These are phyloP conservation scores for Cladosporium phlei DNA, from an alignment of 2,329 filamentous ascomycete genomes.

Conservation along the genomic window DNA sequence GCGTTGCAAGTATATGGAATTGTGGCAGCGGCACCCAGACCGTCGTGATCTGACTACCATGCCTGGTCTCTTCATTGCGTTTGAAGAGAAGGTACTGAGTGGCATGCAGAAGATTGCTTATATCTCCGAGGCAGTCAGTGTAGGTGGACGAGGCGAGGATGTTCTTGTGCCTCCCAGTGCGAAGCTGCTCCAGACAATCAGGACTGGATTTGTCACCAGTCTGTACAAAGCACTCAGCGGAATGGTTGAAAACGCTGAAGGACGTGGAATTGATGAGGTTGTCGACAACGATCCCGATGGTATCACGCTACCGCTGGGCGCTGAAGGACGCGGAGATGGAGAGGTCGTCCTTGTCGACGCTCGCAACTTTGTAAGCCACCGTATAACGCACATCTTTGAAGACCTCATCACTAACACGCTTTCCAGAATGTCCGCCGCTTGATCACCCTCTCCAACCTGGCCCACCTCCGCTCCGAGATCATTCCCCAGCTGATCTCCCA, in stretches of 20 bases:
- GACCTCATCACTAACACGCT: not conserved
- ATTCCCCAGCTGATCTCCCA: slow-evolving; percentile 85
- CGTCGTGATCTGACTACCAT: slow-evolving; percentile 84
- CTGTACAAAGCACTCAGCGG: slow-evolving; percentile 91
- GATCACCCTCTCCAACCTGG: slow-evolving; percentile 86
- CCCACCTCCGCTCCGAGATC: slow-evolving; percentile 72
- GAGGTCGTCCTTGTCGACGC: slow-evolving; percentile 35
- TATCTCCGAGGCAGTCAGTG: slow-evolving; percentile 75
- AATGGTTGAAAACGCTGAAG: slow-evolving; percentile 95
- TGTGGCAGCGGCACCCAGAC: slow-evolving; percentile 82
- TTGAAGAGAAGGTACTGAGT: slow-evolving; percentile 73
- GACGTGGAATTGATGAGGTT: slow-evolving; percentile 56
- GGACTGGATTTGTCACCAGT: slow-evolving; percentile 86
- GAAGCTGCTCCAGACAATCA: slow-evolving; percentile 85
- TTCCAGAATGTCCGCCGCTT: slow-evolving; percentile 67
- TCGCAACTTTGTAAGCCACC: slow-evolving; percentile 49
- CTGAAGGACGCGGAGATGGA: slow-evolving; percentile 19
- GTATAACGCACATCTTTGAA: not conserved
- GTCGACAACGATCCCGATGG: slow-evolving; percentile 50
- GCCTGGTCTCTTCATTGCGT: slow-evolving; percentile 78
- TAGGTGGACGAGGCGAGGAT: slow-evolving; percentile 64
- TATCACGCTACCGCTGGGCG: slow-evolving; percentile 33
- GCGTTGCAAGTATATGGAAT: slow-evolving; percentile 85
- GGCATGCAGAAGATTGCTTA: slow-evolving; percentile 96
- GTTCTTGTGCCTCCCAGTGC: slow-evolving; percentile 80